These are phyloP conservation scores for Plectosphaerella sp. DNA, from an alignment of 2,329 filamentous ascomycete species.

Conservation along the genomic window DNA sequence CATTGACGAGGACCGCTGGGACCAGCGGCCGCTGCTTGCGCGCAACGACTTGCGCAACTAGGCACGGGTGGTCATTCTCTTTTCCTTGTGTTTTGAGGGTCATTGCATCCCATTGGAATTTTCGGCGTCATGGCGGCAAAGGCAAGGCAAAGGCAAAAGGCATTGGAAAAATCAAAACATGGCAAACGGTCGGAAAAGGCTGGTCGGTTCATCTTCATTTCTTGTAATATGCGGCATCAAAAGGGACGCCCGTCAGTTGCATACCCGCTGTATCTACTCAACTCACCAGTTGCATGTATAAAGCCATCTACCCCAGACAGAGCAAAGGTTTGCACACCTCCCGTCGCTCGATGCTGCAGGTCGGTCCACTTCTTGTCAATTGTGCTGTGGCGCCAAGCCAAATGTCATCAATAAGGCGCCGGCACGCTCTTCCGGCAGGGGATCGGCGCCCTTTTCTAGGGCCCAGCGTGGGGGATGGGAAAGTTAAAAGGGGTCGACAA, in stretches of 20 bases:
- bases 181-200: not conserved
- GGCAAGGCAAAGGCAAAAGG: not conserved
- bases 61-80: not conserved
- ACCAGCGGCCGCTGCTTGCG: conserved; percentile 23
- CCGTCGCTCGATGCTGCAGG: no score
- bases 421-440: no score
- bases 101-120: not conserved
- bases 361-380: no score
- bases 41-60: conserved; percentile 12
- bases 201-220: not conserved
- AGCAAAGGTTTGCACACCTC: no score
- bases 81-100: not conserved
- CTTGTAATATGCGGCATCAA: not conserved
- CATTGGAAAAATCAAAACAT: not conserved
- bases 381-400: no score
- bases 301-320: no score
- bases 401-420: no score
- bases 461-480: no score
- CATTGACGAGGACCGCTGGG: conserved; percentile 28
- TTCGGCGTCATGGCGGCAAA: not conserved
- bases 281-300: not conserved
- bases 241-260: no score
- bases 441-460: no score
- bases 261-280: not conserved
- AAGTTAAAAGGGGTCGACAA: no score